These are phyloP conservation scores for Trichoderma citrinoviride DNA, from an alignment of 2,329 filamentous ascomycete species.

Conservation along the genomic window DNA sequence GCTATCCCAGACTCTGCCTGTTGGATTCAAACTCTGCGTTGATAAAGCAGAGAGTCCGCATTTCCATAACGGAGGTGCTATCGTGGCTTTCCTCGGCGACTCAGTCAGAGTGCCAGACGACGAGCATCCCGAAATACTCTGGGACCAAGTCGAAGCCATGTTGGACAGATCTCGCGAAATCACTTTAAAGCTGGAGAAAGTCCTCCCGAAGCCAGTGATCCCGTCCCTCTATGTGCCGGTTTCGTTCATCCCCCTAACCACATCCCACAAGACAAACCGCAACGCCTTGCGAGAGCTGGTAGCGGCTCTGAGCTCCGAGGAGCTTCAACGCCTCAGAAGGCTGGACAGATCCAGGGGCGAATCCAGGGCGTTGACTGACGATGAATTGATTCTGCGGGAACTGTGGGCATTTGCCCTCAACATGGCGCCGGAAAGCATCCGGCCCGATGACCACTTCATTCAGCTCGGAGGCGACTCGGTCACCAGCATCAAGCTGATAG, in stretches of 20 bases:
- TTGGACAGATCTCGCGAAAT: neutral
- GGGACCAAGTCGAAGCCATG: neutral
- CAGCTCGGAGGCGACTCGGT: constrained; percentile 49
- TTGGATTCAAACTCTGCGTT: neutral
- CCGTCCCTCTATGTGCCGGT: neutral
- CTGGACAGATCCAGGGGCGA: neutral
- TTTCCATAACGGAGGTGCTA: neutral
- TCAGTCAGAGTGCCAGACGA: neutral
- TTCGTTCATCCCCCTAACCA: neutral
- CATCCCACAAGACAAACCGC: neutral
- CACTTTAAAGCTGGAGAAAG: neutral
- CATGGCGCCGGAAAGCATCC: constrained; percentile 35
- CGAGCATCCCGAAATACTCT: neutral
- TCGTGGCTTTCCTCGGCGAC: neutral
- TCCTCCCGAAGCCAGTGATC: neutral
- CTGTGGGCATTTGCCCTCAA: constrained; percentile 40
- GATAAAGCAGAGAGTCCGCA: neutral
- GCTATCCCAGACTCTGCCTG: neutral
- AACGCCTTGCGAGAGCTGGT: neutral
- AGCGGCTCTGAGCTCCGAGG: neutral
- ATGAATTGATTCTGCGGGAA: constrained; percentile 28
- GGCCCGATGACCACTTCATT: constrained; percentile 48
- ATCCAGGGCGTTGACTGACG: neutral
- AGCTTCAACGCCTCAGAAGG: neutral
- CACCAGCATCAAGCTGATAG: constrained; percentile 46